phyloP scores from a whole-genome alignment of 2,329 filamentous ascomycete species.

The Aureobasidium musti region DNA sequence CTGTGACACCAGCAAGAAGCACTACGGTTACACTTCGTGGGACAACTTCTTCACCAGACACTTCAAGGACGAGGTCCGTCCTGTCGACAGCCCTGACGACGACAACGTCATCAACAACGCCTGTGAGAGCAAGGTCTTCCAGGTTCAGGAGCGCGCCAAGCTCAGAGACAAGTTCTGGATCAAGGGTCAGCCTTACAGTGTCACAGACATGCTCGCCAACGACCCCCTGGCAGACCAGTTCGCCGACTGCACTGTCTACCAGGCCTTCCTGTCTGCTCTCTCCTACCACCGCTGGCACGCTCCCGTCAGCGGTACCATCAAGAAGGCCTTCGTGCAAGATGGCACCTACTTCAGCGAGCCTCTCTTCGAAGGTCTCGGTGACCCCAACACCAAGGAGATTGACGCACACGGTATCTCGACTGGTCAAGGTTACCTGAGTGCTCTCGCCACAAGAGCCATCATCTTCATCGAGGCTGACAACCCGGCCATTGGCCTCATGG shows the following conservation, averaged over 20 bases:
- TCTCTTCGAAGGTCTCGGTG: conserved; percentile 51
- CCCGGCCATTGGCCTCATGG: conserved; percentile 66
- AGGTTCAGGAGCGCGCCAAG: conserved; percentile 54
- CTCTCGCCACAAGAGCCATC: conserved; percentile 67
- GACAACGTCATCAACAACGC: conserved; percentile 60
- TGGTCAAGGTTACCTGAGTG: conserved; percentile 64
- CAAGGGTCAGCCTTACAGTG: conserved; percentile 68
- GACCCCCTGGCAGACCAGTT: conserved; percentile 59
- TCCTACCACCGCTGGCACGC: conserved; percentile 73
- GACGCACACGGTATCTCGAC: conserved; percentile 49
- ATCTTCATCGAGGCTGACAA: conserved; percentile 73
- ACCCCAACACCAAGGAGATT: conserved; percentile 45
- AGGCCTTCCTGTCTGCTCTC: conserved; percentile 67
- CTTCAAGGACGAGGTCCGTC: conserved; percentile 59
- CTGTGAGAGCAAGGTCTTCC: conserved; percentile 65
- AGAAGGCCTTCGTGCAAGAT: conserved; percentile 59
- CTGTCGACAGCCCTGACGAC: conserved; percentile 60
- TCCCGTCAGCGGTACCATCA: conserved; percentile 64
- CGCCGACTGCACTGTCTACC: conserved; percentile 66
- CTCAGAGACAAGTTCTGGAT: conserved; percentile 66
- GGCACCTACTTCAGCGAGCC: conserved; percentile 70
- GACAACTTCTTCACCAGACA: conserved; percentile 69
- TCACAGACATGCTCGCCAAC: conserved; percentile 51
- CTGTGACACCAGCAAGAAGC: conserved; percentile 57
- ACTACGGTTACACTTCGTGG: conserved; percentile 67